Evolutionary conservation across 345 rosid genomes (phyloP), one percentile per base, ranked within the genome.

Genomic region (Diplotaxis tenuifolia): DNA sequence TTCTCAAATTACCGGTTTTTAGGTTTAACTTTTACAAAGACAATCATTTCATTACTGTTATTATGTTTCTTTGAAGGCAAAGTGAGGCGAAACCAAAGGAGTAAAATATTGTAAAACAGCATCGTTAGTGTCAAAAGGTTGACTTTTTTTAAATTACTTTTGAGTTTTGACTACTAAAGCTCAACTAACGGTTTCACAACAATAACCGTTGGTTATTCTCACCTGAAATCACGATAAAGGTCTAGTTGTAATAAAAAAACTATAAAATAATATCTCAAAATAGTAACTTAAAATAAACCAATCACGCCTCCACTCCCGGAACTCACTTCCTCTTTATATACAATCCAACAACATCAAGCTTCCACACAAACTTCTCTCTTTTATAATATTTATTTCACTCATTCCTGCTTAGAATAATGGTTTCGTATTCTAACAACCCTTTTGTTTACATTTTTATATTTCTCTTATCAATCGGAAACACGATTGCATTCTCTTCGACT

Each of bases 241-340:
- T 75, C n/a, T n/a, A n/a, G n/a, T 19, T 62, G 73, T 68, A 3
- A 60, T n/a, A n/a, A n/a, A n/a, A 40, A 40, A 60, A 62, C 50
- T 49, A 57, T 57, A n/a, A n/a, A n/a, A 56, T 47, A 0, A 19
- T 70, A 64, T 76, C 2, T 57, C 18, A 5, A 16, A 45, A 57
- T 19, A 57, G 11, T 22, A 57, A 23, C 25, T 23, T 34, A 9
- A 76, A 71, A 71, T 86, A 78, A 88, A n/a, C n/a, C n/a, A n/a
- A 85, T 86, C 86, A 82, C 90, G 89, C 89, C 90, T 57, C 67
- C 57, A 80, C 78, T 81, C 77, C 52, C 90, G 87, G 90, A 84
- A 10, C 76, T 83, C 77, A 76, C 36, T n/a, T 74, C 79, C 70
- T 75, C 70, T 83, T 78, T 84, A 83, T 83, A 79, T 59, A n/a